Conservation (phyloP, 768 basidiomycete genomes). For the Mycena metata region DNA sequence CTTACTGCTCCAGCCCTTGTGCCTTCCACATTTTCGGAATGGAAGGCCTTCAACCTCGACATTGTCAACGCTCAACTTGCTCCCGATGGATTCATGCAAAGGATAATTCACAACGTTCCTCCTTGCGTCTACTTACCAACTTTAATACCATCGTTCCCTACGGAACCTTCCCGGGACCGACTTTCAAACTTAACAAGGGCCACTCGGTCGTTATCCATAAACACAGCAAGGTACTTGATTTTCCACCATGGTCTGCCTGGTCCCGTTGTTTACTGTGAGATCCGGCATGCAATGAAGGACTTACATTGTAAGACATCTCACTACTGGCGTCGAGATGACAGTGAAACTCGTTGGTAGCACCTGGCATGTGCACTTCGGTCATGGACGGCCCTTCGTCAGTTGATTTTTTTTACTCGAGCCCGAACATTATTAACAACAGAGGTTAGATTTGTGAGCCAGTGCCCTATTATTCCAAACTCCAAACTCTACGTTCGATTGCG, state of each 20-base stretch:
- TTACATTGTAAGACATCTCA: conserved; percentile 40
- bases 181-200: conserved; percentile 41
- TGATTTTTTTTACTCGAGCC: too few species aligned
- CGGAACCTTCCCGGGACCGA: conserved; percentile 47
- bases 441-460: too few species aligned
- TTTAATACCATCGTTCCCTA: conserved; percentile 43
- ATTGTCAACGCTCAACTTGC: conserved; percentile 38
- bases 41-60: conserved; percentile 31
- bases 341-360: conserved; percentile 36
- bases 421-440: too few species aligned
- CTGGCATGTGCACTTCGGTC: conserved; percentile 52
- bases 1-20: too few species aligned
- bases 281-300: conserved; percentile 47
- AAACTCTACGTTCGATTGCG: too few species aligned
- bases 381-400: conserved; percentile 41
- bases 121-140: neutral
- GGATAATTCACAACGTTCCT: neutral
- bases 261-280: neutral
- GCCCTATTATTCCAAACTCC: too few species aligned
- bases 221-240: conserved; percentile 40
- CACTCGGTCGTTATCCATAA: conserved; percentile 44
- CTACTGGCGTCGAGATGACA: too few species aligned
- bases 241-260: neutral
- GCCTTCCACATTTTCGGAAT: neutral
- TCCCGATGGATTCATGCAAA: conserved; percentile 36